Conservation (phyloP, 805 yeast genomes). For the Metschnikowia henanensis region DNA sequence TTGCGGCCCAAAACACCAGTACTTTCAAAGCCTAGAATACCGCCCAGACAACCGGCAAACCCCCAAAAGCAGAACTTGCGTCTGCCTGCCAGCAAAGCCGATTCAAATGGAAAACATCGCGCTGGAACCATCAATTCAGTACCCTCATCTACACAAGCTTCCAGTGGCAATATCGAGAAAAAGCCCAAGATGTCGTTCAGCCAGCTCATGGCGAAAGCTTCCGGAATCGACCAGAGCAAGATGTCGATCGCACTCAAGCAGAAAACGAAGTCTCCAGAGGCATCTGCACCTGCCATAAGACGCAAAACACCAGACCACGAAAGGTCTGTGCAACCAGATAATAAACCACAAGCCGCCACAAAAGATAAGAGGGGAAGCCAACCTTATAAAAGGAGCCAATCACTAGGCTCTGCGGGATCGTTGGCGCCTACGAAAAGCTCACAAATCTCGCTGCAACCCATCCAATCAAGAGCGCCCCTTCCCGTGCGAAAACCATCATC, state of each 20-base stretch:
- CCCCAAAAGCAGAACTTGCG: neutral
- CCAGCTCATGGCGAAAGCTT: conserved; percentile 71
- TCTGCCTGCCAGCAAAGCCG: no score
- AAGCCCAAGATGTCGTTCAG: conserved; percentile 52
- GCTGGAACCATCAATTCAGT: neutral
- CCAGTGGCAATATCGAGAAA: neutral
- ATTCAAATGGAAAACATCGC: neutral
- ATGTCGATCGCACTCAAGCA: conserved; percentile 38
- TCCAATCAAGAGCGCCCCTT: conserved; percentile 25
- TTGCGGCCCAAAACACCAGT: conserved; percentile 22
- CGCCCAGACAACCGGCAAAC: neutral
- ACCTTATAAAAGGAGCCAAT: neutral
- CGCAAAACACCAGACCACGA: neutral
- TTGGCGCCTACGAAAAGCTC: neutral
- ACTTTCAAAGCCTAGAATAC: conserved; percentile 5
- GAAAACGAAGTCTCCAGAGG: conserved; percentile 40
- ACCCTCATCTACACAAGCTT: neutral
- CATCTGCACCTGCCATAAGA: neutral
- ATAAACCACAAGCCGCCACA: neutral
- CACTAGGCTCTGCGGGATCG: neutral
- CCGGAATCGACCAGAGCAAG: conserved; percentile 50
- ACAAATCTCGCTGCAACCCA: neutral
- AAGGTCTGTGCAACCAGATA: neutral
- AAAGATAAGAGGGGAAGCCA: neutral
- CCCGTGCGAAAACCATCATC: conserved; percentile 60